Base-by-base conservation (phyloP, 805 yeast genomes). In the Gaillardinia entomophila region DNA sequence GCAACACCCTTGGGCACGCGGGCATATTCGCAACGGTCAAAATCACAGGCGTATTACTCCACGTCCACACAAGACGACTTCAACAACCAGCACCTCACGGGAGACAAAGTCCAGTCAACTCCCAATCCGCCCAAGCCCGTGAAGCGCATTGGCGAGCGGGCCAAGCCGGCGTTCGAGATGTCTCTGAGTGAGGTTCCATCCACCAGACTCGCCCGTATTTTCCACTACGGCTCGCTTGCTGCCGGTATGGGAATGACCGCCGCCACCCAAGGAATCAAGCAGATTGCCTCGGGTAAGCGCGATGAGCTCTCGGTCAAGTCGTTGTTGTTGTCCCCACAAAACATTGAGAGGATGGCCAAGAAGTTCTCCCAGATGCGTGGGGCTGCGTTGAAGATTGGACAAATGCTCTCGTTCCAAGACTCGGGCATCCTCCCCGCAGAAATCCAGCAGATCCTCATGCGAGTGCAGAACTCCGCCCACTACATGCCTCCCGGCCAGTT, bases 301-400 rank as follows among this genome's bases (percentile, higher is more conserved):
- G 53, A 62, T 3, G 54, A 66, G 12, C 47, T 65, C 0, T 57
- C 73, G 22, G 53, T 79, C 55, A 74, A 73, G 39, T 66, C 74
- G 2, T 53, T 87, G 27, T 65, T 94, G 2, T 66, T 92, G 46
- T 80, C 85, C 3, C 89, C 95, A 5, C 73, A 75, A 12, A 92
- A 90, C 55, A 79, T 92, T 27, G 96, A 90, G 48, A 60, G 94
- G 33, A 76, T 92, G 66, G 95, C 95, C 10, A 78, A 77, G 46
- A 88, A 87, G 55, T 77, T 92, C 46, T 77, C 92, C 32, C 79
- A 85, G 51, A 92, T 92, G 98, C 74, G 98, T 51, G 98, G 98
- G n/a, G 98, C 97, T 2, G 98, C 98, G 3, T 68, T 92, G 51
- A 92, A 92, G 52, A 74, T 92, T 35, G 98, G 98, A n/a, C 98